A percentile compares a stretch with the other conserved stretches of the same genome.
Evolutionary conservation across 2,329 filamentous ascomycete species (phyloP).

Genomic region (Pseudogymnoascus sp.): DNA sequence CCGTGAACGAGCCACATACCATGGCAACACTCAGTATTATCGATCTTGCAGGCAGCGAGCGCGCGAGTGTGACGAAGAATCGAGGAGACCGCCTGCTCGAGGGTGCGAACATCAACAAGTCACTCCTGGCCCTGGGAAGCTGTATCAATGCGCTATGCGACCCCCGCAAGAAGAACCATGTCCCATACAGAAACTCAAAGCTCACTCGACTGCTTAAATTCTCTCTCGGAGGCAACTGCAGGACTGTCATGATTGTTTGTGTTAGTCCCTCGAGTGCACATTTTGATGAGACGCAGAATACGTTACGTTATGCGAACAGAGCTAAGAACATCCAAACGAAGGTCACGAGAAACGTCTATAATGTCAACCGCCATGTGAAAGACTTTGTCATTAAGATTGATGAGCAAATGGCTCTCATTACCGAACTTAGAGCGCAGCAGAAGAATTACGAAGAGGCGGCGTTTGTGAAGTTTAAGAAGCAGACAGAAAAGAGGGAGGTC

Average conservation of each 20-base stretch:
- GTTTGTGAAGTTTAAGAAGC: conserved; percentile 84
- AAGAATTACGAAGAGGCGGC: conserved; percentile 78
- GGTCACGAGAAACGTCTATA: conserved; percentile 97
- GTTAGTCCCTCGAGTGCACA: conserved; percentile 94
- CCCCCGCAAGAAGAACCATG: conserved; percentile 80
- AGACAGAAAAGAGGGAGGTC: conserved; percentile 72
- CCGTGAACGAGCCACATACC: conserved; percentile 88
- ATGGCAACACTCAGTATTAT: conserved; percentile 99
- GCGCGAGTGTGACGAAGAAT: conserved; percentile 95
- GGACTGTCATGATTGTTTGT: conserved; percentile 99
- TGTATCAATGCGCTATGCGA: conserved; percentile 99
- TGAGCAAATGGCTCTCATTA: conserved; percentile 95
- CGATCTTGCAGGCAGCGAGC: conserved; percentile 90
- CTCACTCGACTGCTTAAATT: conserved; percentile 93
- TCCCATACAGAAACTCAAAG: conserved; percentile 96
- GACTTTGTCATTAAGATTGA: conserved; percentile 99
- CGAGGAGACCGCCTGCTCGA: conserved; percentile 83
- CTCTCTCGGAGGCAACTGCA: conserved; percentile 94
- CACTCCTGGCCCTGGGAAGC: conserved; percentile 83
- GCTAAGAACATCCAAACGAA: conserved; percentile 99
- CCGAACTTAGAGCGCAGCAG: conserved; percentile 87
- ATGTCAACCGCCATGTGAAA: conserved; percentile 97
- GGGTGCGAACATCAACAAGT: conserved; percentile 99
- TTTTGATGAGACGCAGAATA: conserved; percentile 98
- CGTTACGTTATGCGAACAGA: conserved; percentile 89